Percentiles rank a stretch among this genome's conserved stretches.
phyloP scores from a whole-genome alignment of 2,329 filamentous ascomycete species.

The Colletotrichum sp. region DNA sequence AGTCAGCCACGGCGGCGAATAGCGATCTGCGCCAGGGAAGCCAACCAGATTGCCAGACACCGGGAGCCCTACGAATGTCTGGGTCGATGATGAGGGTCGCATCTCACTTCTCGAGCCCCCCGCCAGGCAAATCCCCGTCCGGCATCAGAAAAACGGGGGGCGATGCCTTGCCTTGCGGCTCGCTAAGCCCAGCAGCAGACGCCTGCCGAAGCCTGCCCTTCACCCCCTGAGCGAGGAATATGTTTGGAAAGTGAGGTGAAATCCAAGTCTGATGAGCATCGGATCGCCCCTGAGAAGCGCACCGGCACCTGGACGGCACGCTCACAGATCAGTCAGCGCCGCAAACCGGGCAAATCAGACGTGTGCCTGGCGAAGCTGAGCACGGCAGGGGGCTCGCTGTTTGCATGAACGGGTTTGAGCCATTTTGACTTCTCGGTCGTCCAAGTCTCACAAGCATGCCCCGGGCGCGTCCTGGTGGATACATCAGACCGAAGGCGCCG shows the following conservation, averaged over 20 bases:
- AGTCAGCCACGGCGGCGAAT: conserved; percentile 11
- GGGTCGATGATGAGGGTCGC: not conserved
- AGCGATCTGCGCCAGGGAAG: conserved; percentile 15
- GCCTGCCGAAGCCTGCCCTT: not conserved
- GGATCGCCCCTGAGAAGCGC: not conserved
- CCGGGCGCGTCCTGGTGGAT: not conserved
- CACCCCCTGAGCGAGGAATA: not conserved
- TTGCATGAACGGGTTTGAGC: conserved; percentile 13
- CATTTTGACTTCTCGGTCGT: not conserved
- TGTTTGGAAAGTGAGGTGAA: not conserved
- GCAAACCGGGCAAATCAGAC: not conserved
- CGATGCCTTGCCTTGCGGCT: not conserved
- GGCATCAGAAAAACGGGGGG: conserved; percentile 3
- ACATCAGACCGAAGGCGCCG: not conserved
- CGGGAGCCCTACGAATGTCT: not conserved
- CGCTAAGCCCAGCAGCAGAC: not conserved
- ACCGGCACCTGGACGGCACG: not conserved
- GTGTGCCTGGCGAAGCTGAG: not conserved
- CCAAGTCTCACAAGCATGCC: conserved; percentile 10
- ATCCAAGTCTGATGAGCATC: not conserved
- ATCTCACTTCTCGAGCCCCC: not conserved
- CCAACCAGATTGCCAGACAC: conserved; percentile 4
- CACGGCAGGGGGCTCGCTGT: not conserved
- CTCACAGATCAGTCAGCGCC: not conserved
- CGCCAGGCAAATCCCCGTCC: not conserved